Conservation (phyloP, 2,329 filamentous ascomycete genomes). For the Helminthosporium solani region DNA sequence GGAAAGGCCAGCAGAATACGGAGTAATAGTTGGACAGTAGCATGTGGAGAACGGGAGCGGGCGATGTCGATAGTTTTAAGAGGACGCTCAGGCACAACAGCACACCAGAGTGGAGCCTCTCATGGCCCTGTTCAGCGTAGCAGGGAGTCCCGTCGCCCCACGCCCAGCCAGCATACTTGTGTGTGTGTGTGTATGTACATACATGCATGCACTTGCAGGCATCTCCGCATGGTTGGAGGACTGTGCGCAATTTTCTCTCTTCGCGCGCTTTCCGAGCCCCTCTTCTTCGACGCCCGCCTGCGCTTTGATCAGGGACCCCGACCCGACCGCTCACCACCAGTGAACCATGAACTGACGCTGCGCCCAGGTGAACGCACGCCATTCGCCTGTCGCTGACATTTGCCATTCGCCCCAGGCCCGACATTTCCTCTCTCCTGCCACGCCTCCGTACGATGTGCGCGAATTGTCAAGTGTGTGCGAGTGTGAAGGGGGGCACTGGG, state of each 20-base stretch:
- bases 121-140: conserved; percentile 6
- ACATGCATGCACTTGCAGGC: conserved; percentile 6
- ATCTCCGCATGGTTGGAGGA: conserved; percentile 17
- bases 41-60: conserved; percentile 19
- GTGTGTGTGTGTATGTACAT: no score
- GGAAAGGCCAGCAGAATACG: conserved; percentile 11
- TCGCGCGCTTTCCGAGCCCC: conserved; percentile 9
- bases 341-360: conserved; percentile 17
- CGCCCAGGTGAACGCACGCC: conserved; percentile 1
- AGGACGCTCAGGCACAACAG: conserved; percentile 19
- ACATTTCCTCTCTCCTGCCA: no score
- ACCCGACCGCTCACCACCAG: conserved; percentile 14
- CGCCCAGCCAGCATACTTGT: conserved; percentile 8
- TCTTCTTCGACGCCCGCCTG: no score
- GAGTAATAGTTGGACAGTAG: no score
- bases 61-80: conserved; percentile 20
- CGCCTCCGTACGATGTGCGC: no score
- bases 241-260: conserved; percentile 8
- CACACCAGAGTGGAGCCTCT: conserved; percentile 8
- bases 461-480: no score
- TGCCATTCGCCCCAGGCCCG: conserved; percentile 21
- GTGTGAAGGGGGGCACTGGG: no score
- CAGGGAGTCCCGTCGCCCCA: conserved; percentile 3
- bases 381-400: conserved; percentile 2
- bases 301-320: no score